Conservation (phyloP, 2,329 filamentous ascomycete genomes). For the Sclerotiophoma versabilis region DNA sequence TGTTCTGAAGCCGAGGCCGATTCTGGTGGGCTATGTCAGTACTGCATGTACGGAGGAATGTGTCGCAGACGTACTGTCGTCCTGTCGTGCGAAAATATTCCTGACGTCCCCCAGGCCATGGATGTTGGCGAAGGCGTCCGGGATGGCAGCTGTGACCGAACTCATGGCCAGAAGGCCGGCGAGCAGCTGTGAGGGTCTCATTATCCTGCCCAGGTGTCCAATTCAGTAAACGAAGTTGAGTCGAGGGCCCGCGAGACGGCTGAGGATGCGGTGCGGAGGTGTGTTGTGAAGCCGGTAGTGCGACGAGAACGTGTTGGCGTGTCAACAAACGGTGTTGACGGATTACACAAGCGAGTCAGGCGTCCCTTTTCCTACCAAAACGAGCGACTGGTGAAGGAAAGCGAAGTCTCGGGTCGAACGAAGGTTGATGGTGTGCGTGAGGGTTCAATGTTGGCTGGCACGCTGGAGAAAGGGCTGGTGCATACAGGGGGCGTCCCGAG, state of each 20-base stretch:
- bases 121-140: slow-evolving; percentile 42
- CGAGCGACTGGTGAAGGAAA: slow-evolving; percentile 47
- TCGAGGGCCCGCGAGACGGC: slow-evolving; percentile 16
- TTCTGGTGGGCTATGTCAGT: slow-evolving; percentile 12
- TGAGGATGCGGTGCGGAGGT: slow-evolving; percentile 22
- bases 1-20: slow-evolving; percentile 23
- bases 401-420: slow-evolving; percentile 9
- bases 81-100: slow-evolving; percentile 41
- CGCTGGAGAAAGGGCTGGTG: slow-evolving; percentile 16
- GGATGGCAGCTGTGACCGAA: slow-evolving; percentile 44
- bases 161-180: slow-evolving; percentile 48
- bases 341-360: slow-evolving; percentile 22
- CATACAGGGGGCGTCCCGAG: slow-evolving; percentile 17
- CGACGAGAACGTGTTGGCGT: slow-evolving; percentile 33
- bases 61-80: slow-evolving; percentile 30
- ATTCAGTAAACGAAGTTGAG: slow-evolving; percentile 6
- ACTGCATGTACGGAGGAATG: neutral
- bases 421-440: slow-evolving; percentile 1
- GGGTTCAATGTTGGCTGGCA: slow-evolving; percentile 3
- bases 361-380: slow-evolving; percentile 34
- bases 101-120: slow-evolving; percentile 38
- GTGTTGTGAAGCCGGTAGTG: slow-evolving; percentile 28
- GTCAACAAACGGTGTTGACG: slow-evolving; percentile 35
- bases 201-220: slow-evolving; percentile 21
- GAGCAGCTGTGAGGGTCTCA: slow-evolving; percentile 50